A percentile compares a stretch with the other conserved stretches of the same genome.
phyloP scores from a whole-genome alignment of 306 rosid genomes.

The Pueraria montana region DNA sequence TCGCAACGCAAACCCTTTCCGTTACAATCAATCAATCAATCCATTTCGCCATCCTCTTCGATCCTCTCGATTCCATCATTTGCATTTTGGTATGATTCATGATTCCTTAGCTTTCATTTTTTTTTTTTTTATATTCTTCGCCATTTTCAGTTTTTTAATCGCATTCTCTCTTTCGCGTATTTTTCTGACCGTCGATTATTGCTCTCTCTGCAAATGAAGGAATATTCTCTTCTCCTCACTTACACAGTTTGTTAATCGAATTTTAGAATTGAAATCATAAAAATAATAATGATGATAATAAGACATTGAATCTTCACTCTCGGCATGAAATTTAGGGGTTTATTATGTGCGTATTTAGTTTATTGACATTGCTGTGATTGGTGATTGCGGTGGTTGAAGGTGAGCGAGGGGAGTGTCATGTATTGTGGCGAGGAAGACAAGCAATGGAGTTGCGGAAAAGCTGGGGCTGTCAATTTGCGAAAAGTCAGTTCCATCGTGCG shows the following conservation, averaged over 20 bases:
- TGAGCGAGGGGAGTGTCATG: conserved; percentile 61
- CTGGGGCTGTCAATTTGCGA: conserved; percentile 65
- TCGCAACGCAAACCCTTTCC: conserved; percentile 24
- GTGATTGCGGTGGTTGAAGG: conserved; percentile 38
- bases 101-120: background rate
- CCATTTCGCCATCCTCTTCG: background rate
- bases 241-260: background rate
- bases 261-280: background rate
- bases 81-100: conserved; percentile 21
- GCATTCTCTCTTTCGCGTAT: conserved; percentile 15
- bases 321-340: conserved; percentile 24
- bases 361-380: conserved; percentile 26
- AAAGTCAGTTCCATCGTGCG: conserved; percentile 78
- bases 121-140: too few species aligned
- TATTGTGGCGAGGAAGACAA: conserved; percentile 62
- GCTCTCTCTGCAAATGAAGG: background rate
- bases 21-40: conserved; percentile 13
- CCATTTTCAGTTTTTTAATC: too few species aligned
- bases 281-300: background rate
- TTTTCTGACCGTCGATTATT: conserved; percentile 2
- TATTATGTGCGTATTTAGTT: background rate
- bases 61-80: conserved; percentile 29
- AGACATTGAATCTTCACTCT: background rate
- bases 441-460: conserved; percentile 81
- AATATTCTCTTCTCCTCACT: background rate